phyloP scores from a whole-genome alignment of 305 asterid species.

The Fraxinus albicans region DNA sequence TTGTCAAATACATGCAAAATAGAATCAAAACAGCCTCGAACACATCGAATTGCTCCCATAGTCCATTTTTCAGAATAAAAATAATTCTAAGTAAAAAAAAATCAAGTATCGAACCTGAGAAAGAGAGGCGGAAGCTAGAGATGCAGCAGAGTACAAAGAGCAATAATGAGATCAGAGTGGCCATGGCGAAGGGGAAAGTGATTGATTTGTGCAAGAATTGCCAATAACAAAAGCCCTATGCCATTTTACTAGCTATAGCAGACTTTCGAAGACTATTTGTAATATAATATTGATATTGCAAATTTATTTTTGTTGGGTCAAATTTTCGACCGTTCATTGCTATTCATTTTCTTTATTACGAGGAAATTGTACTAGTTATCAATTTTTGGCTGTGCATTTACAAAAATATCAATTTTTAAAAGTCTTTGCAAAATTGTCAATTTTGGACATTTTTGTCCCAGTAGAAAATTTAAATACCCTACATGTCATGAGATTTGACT shows the following conservation, averaged over 20 bases:
- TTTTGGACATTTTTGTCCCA: too few species aligned
- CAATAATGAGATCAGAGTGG: slow-evolving; percentile 34
- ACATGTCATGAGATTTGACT: too few species aligned
- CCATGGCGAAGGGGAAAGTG: slow-evolving; percentile 48
- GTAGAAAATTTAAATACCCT: too few species aligned
- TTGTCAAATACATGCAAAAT: background rate
- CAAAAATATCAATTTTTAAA: too few species aligned
- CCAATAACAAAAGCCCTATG: slow-evolving; percentile 43
- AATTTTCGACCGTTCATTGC: background rate
- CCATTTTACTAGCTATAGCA: slow-evolving; percentile 19
- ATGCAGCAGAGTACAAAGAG: slow-evolving; percentile 38
- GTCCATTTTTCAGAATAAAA: background rate
- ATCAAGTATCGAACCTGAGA: slow-evolving; percentile 44
- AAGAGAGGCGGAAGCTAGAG: slow-evolving; percentile 37
- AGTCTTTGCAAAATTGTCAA: too few species aligned
- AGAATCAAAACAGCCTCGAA: background rate
- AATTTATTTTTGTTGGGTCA: background rate
- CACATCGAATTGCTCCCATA: background rate
- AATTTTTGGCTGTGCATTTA: too few species aligned
- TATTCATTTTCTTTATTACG: background rate
- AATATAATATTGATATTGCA: background rate
- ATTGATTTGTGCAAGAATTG: background rate
- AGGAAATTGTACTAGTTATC: too few species aligned
- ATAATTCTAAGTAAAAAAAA: background rate
- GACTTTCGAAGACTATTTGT: background rate